Evolutionary conservation across 164 flowering plant genomes (phyloP).

Genomic region (Dillenia suffruticosa): DNA sequence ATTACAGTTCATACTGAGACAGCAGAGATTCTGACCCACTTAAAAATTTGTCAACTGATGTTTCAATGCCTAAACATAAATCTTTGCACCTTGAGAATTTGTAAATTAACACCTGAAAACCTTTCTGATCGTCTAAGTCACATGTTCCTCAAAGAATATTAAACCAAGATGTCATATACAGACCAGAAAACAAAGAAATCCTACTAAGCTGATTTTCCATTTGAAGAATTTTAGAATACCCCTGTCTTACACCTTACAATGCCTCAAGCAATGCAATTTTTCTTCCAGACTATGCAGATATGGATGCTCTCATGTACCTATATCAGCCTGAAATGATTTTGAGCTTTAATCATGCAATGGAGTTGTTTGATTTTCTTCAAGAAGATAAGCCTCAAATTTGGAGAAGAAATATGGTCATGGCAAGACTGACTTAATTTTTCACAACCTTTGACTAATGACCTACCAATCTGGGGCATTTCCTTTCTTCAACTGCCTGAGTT

Average conservation of each 20-base stretch:
- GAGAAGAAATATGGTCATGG: slow-evolving; percentile 61
- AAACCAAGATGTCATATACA: too few species aligned
- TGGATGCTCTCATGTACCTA: slow-evolving; percentile 47
- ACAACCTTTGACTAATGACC: slow-evolving; percentile 38
- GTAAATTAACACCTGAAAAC: too few species aligned
- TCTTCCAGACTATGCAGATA: slow-evolving; percentile 39
- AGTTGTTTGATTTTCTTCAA: slow-evolving; percentile 26
- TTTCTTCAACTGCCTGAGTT: slow-evolving; percentile 57
- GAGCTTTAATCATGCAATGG: slow-evolving; percentile 47
- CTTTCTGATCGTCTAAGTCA: too few species aligned
- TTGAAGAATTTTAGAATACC: slow-evolving; percentile 13
- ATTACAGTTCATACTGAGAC: too few species aligned
- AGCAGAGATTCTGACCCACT: too few species aligned
- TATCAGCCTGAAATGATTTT: slow-evolving; percentile 50
- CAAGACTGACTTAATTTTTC: slow-evolving; percentile 62
- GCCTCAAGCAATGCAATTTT: slow-evolving; percentile 33
- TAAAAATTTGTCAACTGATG: too few species aligned
- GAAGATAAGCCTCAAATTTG: slow-evolving; percentile 31
- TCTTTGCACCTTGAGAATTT: too few species aligned
- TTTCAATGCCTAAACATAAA: too few species aligned
- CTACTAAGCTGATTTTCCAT: too few species aligned
- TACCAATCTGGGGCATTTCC: slow-evolving; percentile 59
- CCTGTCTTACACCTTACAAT: slow-evolving; percentile 42
- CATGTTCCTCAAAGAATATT: too few species aligned
- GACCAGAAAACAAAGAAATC: too few species aligned